Percentiles rank a stretch among this genome's conserved stretches.
Conservation (phyloP, 306 rosid genomes). For the Sicyos baderoa region DNA sequence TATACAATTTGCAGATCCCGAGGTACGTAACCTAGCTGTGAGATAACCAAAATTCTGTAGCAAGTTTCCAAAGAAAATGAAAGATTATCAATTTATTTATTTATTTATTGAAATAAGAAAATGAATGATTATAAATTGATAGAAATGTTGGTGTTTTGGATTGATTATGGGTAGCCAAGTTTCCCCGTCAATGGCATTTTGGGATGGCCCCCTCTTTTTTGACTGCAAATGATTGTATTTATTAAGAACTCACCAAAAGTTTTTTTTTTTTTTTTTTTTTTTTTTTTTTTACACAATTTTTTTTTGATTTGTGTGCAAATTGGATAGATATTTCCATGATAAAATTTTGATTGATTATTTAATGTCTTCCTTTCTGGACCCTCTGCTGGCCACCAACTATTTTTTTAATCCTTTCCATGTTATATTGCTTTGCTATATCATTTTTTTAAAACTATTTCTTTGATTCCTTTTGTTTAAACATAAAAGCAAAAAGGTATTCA, state of each 20-base stretch:
- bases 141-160: slow-evolving; percentile 27
- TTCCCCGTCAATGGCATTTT: slow-evolving; percentile 41
- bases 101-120: too few species aligned
- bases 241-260: not conserved
- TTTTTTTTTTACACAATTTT: not conserved
- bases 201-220: slow-evolving; percentile 8
- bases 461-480: too few species aligned
- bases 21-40: too few species aligned
- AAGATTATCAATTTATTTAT: too few species aligned
- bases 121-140: too few species aligned
- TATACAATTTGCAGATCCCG: too few species aligned
- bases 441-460: too few species aligned
- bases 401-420: slow-evolving; percentile 5
- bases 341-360: not conserved
- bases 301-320: slow-evolving; percentile 11
- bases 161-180: slow-evolving; percentile 27
- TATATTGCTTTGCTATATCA: not conserved
- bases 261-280: not conserved
- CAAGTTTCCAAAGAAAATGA: too few species aligned
- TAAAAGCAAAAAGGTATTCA: too few species aligned
- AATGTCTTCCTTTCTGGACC: not conserved
- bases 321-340: slow-evolving; percentile 14
- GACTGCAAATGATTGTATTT: slow-evolving; percentile 15
- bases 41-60: too few species aligned
- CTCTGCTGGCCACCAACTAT: slow-evolving; percentile 11